These are phyloP conservation scores for Globisporangium okanoganense DNA, from an alignment of 352 stramenopile species.

Conservation along the genomic window DNA sequence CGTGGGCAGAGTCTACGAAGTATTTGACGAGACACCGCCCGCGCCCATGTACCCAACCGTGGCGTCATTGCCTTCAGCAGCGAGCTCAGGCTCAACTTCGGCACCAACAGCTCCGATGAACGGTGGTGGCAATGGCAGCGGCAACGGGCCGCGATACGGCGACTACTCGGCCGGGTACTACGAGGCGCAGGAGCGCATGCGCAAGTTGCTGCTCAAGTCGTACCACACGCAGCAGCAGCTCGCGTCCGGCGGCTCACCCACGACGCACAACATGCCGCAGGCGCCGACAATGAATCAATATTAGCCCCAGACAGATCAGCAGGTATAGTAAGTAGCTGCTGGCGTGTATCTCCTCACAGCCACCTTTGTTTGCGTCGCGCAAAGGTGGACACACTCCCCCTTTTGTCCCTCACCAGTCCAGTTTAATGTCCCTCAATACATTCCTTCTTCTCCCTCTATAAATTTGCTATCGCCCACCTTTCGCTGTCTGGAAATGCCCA, in stretches of 20 bases:
- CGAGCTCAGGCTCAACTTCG: constrained; percentile 20
- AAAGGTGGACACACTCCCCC: too few relatives aligned
- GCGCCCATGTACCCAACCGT: constrained; percentile 15
- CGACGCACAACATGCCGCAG: constrained; percentile 6
- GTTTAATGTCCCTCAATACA: too few relatives aligned
- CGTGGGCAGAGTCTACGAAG: constrained; percentile 35
- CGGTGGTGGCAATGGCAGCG: neutral
- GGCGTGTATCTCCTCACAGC: neutral
- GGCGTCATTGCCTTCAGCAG: constrained; percentile 18
- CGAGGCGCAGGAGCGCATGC: constrained; percentile 71
- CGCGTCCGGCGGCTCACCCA: constrained; percentile 33
- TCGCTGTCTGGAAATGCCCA: too few relatives aligned
- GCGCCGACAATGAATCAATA: constrained; percentile 1
- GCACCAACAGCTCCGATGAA: neutral
- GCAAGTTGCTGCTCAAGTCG: constrained; percentile 72
- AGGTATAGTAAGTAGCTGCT: neutral
- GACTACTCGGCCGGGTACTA: constrained; percentile 51
- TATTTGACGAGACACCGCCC: constrained; percentile 27
- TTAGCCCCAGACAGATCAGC: too few relatives aligned
- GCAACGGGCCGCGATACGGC: constrained; percentile 16
- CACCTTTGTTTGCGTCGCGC: neutral
- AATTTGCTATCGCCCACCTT: too few relatives aligned
- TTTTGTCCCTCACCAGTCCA: too few relatives aligned
- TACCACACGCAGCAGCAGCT: constrained; percentile 81
- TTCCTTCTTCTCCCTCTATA: neutral